Evolutionary conservation across 176 grass and related monocot species (phyloP).

Genomic region (Raddia distichophylla): DNA sequence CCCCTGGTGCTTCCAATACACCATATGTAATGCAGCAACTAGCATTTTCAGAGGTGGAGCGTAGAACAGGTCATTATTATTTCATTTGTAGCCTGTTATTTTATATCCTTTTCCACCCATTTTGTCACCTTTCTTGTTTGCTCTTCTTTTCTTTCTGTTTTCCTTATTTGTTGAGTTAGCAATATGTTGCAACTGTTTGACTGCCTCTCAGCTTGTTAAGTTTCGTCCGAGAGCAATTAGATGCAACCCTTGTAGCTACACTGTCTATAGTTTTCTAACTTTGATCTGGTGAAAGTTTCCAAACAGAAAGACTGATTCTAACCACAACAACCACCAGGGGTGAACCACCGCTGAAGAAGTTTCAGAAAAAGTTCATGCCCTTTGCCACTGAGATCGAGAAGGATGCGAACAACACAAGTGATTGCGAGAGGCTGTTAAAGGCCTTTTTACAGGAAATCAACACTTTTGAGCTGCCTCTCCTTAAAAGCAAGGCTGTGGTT

Average conservation of each 20-base stretch:
- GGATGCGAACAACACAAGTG: too few relatives aligned
- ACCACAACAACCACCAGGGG: too few relatives aligned
- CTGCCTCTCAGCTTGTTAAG: not conserved
- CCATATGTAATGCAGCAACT: conserved; percentile 39
- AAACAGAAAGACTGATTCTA: not conserved
- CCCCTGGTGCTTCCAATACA: not conserved
- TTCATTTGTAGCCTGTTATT: conserved; percentile 21
- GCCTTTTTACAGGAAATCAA: too few relatives aligned
- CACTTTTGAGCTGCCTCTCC: too few relatives aligned
- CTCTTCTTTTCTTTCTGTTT: not conserved
- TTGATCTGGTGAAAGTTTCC: not conserved
- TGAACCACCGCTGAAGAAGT: too few relatives aligned
- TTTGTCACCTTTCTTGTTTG: not conserved
- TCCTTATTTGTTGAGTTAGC: not conserved
- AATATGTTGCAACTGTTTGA: not conserved
- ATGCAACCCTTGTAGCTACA: not conserved
- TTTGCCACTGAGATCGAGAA: too few relatives aligned
- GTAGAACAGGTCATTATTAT: conserved; percentile 55
- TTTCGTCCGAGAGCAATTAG: conserved; percentile 1
- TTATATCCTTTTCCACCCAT: conserved; percentile 1
- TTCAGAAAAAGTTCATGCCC: too few relatives aligned
- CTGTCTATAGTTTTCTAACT: conserved; percentile 1
- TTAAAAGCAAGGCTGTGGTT: too few relatives aligned
- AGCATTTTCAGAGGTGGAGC: conserved; percentile 61
- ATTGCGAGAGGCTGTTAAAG: too few relatives aligned